A percentile compares a stretch with the other conserved stretches of the same genome.
phyloP scores from a whole-genome alignment of 176 grass and related monocot species.

The Lolium rigidum region DNA sequence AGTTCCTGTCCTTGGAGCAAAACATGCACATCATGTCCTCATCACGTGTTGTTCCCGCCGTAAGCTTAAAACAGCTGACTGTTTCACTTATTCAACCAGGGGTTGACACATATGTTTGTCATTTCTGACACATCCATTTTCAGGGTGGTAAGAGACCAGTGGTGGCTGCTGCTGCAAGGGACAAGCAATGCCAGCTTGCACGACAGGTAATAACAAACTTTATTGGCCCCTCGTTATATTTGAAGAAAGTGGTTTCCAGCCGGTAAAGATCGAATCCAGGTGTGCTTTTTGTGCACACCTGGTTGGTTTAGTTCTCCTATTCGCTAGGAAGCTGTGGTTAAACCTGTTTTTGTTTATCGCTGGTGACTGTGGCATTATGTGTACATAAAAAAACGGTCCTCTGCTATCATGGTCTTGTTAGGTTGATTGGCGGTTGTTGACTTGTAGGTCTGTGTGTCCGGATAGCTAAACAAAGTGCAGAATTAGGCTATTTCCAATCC shows the following conservation, averaged over 20 bases:
- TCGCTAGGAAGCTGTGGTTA: neutral
- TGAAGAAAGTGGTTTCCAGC: neutral
- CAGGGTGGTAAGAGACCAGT: constrained; percentile 23
- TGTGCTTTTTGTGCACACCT: neutral
- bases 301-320: neutral
- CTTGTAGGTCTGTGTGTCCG: neutral
- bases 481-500: neutral
- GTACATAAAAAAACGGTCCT: neutral
- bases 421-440: neutral
- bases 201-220: constrained; percentile 36
- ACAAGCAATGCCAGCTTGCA: constrained; percentile 31
- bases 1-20: constrained; percentile 46
- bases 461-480: constrained; percentile 4
- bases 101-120: constrained; percentile 22
- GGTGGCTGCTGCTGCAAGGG: neutral
- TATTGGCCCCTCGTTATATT: neutral
- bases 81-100: constrained; percentile 5
- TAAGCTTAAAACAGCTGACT: constrained; percentile 20
- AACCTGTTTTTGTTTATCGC: neutral
- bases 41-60: neutral
- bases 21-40: constrained; percentile 36
- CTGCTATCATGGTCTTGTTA: constrained; percentile 14
- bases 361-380: neutral
- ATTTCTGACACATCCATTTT: constrained; percentile 8
- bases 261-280: neutral